Evolutionary conservation across 768 basidiomycete species (phyloP).

Genomic region (Lentinula boryana): DNA sequence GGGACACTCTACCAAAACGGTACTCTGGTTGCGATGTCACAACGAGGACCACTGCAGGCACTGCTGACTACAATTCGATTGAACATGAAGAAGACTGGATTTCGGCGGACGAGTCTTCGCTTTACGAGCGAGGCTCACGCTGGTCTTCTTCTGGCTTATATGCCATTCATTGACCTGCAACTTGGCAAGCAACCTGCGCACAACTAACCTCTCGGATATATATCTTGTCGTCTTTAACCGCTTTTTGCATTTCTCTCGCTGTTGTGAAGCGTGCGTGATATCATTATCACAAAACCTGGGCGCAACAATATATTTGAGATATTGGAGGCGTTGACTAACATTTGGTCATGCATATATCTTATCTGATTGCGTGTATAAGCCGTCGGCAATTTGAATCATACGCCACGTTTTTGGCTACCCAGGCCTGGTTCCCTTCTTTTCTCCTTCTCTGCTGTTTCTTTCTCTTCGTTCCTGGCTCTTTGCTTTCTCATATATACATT

Average conservation of each 20-base stretch:
- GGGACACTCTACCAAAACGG: background rate
- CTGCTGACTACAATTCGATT: background rate
- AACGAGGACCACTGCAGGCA: background rate
- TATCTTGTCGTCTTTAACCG: too few species aligned
- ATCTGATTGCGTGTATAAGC: background rate
- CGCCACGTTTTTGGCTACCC: constrained; percentile 2
- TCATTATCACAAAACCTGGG: too few species aligned
- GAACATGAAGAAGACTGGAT: background rate
- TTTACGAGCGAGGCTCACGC: background rate
- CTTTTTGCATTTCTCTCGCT: too few species aligned
- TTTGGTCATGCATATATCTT: background rate
- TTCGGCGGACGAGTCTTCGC: background rate
- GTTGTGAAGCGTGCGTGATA: too few species aligned
- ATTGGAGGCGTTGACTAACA: too few species aligned
- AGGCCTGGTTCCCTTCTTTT: background rate
- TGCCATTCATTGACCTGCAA: background rate
- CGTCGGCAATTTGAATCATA: background rate
- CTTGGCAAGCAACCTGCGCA: too few species aligned
- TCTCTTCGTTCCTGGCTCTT: background rate
- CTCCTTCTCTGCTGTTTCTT: background rate
- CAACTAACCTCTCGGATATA: too few species aligned
- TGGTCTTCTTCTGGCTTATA: background rate
- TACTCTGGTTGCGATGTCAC: background rate
- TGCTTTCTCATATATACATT: background rate
- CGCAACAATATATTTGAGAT: too few species aligned